Conservation (phyloP, 345 rosid species). For the Euphorbia peplus region DNA sequence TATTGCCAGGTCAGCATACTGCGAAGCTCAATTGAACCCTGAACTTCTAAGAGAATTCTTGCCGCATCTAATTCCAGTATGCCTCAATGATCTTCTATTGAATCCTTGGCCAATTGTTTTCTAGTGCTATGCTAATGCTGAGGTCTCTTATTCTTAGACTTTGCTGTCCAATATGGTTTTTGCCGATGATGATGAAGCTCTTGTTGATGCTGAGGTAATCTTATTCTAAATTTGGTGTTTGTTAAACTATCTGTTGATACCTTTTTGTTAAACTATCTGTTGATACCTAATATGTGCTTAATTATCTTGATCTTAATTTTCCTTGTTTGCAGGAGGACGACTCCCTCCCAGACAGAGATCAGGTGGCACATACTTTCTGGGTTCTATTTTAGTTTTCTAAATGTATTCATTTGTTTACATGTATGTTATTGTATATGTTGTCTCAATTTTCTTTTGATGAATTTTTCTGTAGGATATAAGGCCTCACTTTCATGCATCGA, state of each 20-base stretch:
- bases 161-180: constrained; percentile 9
- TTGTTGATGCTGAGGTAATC: constrained; percentile 7
- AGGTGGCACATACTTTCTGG: background rate
- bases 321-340: constrained; percentile 10
- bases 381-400: background rate
- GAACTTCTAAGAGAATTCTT: constrained; percentile 9
- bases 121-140: background rate
- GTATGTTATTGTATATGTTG: background rate
- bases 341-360: constrained; percentile 4
- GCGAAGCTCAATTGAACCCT: constrained; percentile 6
- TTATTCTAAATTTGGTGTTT: background rate
- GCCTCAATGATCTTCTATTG: background rate
- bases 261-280: background rate
- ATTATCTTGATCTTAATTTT: background rate
- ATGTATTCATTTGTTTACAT: background rate
- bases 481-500: constrained; percentile 3
- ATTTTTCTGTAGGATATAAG: constrained; percentile 1
- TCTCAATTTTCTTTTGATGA: background rate
- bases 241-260: background rate
- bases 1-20: constrained; percentile 6
- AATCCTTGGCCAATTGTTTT: background rate
- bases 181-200: constrained; percentile 5
- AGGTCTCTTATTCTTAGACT: background rate
- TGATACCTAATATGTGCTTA: background rate
- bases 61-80: constrained; percentile 10